phyloP scores from a whole-genome alignment of 257 asterid species.

The Scutellaria baicalensis region DNA sequence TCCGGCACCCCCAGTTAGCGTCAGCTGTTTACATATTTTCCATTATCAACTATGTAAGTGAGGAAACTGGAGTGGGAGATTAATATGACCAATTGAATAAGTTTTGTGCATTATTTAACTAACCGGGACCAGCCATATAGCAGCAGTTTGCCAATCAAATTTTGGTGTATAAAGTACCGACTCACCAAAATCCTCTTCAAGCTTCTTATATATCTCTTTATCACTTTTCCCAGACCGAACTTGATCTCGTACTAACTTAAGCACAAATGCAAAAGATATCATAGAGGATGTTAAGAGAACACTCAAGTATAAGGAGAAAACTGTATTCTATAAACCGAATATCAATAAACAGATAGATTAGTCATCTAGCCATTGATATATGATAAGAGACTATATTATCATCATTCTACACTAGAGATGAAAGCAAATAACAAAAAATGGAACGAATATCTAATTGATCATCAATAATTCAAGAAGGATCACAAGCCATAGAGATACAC shows the following conservation, averaged over 20 bases:
- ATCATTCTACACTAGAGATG: not conserved
- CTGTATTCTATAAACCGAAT: not conserved
- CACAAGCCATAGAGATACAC: not conserved
- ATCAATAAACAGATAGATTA: not conserved
- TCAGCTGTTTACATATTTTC: constrained; percentile 32
- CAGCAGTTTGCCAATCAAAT: constrained; percentile 92
- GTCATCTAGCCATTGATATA: not conserved
- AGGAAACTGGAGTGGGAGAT: not conserved
- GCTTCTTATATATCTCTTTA: constrained; percentile 78
- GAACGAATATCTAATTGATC: not conserved
- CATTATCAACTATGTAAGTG: constrained; percentile 4
- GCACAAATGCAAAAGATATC: constrained; percentile 9
- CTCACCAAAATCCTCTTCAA: constrained; percentile 89
- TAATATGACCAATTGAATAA: not conserved
- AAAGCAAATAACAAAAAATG: not conserved
- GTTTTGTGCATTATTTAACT: constrained; percentile 13
- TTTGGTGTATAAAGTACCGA: constrained; percentile 86
- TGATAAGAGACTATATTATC: not conserved
- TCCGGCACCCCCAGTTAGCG: constrained; percentile 74
- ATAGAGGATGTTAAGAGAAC: not conserved
- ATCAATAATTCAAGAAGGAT: not conserved
- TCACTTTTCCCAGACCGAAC: constrained; percentile 70
- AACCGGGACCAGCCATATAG: constrained; percentile 89
- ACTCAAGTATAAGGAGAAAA: not conserved
- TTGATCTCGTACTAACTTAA: constrained; percentile 72